Evolutionary conservation across 768 basidiomycete species (phyloP).

Genomic region (Termitomyces sp.): DNA sequence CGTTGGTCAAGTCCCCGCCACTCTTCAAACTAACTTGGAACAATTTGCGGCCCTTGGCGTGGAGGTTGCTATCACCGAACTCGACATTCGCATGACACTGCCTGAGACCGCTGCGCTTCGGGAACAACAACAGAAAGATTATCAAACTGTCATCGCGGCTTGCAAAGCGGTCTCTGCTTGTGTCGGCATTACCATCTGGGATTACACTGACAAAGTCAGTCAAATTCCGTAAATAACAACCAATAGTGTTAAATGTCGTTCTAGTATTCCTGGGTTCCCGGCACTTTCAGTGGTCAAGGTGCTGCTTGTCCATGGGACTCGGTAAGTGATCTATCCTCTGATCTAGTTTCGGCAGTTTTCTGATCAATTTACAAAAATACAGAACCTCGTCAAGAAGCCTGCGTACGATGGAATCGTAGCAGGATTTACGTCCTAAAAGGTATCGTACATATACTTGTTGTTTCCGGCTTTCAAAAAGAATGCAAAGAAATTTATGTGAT

Average conservation of each 20-base stretch:
- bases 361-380: constrained; percentile 16
- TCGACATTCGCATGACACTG: constrained; percentile 60
- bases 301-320: constrained; percentile 28
- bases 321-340: background rate
- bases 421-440: constrained; percentile 20
- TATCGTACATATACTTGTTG: background rate
- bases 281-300: constrained; percentile 35
- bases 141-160: constrained; percentile 48
- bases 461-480: background rate
- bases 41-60: constrained; percentile 58
- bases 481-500: background rate
- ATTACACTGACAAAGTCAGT: constrained; percentile 38
- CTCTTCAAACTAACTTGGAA: constrained; percentile 45
- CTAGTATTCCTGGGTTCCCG: constrained; percentile 40
- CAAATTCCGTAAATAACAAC: background rate
- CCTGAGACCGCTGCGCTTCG: constrained; percentile 48
- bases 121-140: constrained; percentile 56
- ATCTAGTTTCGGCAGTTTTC: constrained; percentile 13
- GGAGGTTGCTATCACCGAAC: constrained; percentile 66
- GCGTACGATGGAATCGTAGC: constrained; percentile 44
- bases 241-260: background rate
- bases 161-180: constrained; percentile 44
- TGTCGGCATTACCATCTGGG: constrained; percentile 45
- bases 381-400: constrained; percentile 41
- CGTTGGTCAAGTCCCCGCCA: constrained; percentile 50